Base-by-base conservation (phyloP, 495 filamentous ascomycete species). In the Aspergillus egyptiacus region DNA sequence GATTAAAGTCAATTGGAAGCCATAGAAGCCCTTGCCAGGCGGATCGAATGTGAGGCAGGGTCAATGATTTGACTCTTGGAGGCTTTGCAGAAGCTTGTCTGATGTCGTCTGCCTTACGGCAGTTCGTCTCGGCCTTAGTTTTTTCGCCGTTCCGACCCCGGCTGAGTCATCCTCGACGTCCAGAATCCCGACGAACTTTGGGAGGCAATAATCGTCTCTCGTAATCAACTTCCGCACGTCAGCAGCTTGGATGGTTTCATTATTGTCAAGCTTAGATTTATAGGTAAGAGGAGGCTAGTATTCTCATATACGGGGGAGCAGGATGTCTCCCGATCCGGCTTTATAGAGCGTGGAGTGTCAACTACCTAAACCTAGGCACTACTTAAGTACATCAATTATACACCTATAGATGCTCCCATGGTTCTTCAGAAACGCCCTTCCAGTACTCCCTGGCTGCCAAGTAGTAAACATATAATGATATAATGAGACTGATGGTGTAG, bases 151-250 rank as follows among this genome's bases (percentile, higher is more conserved):
- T 60, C 57, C 60, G 55, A 25, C 6, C 14, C 49, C 31, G 36
- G 57, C 60, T 63, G 60, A 63, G 49, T 63, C 60, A 63, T 58
- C 59, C 37, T 32, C 14, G n/a, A 3, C 13, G 33, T 37, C 43
- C 48, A 53, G 58, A 61, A 58, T 41, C 58, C 48, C 23, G 55
- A 38, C 48, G 55, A 58, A 61, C n/a, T n/a, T n/a, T n/a, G n/a
- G n/a, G n/a, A n/a, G n/a, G n/a, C n/a, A n/a, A n/a, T n/a, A n/a
- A n/a, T n/a, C n/a, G n/a, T n/a, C n/a, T n/a, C n/a, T n/a, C n/a
- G n/a, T n/a, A n/a, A n/a, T n/a, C 25, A 28, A 28, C 25, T 28
- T 28, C 25, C 5, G n/a, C n/a, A n/a, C n/a, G n/a, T n/a, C n/a
- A n/a, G n/a, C n/a, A n/a, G n/a, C n/a, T n/a, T n/a, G n/a, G n/a